phyloP scores from a whole-genome alignment of 768 basidiomycete genomes.

The Butyriboletus loyo region DNA sequence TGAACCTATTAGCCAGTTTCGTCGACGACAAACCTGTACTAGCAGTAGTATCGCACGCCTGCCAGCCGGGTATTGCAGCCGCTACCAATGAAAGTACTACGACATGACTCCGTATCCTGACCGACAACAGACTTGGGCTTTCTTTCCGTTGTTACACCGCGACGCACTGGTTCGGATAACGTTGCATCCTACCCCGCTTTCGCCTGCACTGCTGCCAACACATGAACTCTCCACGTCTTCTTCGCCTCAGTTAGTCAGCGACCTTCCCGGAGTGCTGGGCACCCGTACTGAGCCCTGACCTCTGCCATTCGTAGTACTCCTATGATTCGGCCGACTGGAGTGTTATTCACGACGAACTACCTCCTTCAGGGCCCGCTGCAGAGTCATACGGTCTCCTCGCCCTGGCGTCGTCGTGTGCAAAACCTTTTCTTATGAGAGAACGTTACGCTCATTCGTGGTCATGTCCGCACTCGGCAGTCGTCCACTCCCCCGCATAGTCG shows the following conservation, averaged over 20 bases:
- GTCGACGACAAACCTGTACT: background rate
- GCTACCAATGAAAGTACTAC: background rate
- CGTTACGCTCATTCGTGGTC: background rate
- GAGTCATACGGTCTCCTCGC: background rate
- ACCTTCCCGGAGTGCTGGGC: background rate
- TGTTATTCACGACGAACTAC: slow-evolving; percentile 1
- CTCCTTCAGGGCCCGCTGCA: slow-evolving; percentile 3
- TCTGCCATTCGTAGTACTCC: slow-evolving; percentile 10
- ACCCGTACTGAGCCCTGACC: slow-evolving; percentile 3
- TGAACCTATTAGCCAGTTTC: slow-evolving; percentile 9
- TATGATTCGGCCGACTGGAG: slow-evolving; percentile 13
- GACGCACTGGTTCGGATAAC: background rate
- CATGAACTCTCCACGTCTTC: too few species aligned
- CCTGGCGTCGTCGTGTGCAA: background rate
- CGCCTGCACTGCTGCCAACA: background rate
- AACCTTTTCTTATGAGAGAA: background rate
- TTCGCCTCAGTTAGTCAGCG: background rate
- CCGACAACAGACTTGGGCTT: background rate
- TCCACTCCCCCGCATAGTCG: slow-evolving; percentile 11
- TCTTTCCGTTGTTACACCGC: background rate
- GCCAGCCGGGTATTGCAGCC: background rate
- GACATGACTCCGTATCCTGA: too few species aligned
- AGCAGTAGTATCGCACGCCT: slow-evolving; percentile 13
- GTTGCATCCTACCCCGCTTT: background rate
- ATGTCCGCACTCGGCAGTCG: background rate